Base-by-base conservation (phyloP, 2,329 filamentous ascomycete species). In the Ascochyta pisi region DNA sequence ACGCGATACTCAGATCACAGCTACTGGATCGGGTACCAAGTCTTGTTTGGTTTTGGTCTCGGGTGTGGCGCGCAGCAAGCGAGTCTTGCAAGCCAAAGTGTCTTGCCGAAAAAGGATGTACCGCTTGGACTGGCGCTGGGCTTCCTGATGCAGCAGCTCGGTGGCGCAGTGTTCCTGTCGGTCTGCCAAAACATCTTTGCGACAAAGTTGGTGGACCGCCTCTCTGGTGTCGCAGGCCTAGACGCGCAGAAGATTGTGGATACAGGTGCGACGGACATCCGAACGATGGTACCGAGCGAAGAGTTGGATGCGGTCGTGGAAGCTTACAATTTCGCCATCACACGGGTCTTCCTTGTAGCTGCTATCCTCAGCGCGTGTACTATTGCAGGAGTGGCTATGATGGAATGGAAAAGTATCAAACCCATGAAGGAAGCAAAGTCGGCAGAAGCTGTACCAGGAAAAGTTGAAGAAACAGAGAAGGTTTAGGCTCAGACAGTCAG, bases 351-450 rank as follows among this genome's bases (percentile, higher is more conserved):
- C 65, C 79, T 84, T 53, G 81, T 89, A 8, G 81, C 79, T 1
- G 75, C 86, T n/a, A 81, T 82, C 2, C 76, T 87, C 64, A 78
- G 81, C 1, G 78, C 78, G 16, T 60, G 86, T 3, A 81, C 78
- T 5, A 76, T 88, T 9, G 29, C 88, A 5, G 86, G 84, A 0
- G 77, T 81, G 0, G 56, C 81, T 1, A 70, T 75, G 5, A 81
- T 89, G 65, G 84, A 89, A 72, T 90, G 86, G 86, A 82, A 78
- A 67, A 87, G 79, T 60, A 85, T 90, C 23, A 64, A 63, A 6
- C 44, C 33, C 60, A 89, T 88, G 77, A 50, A 50, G 26, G 31
- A 31, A 24, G 37, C 13, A 7, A 27, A 39, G 22, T 13, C 19
- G 13, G 27, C 9, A 7, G 22, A n/a, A 8, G 23, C 33, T 26